These are phyloP conservation scores for Colletotrichum phormii DNA, from an alignment of 2,329 filamentous ascomycete genomes.

Conservation along the genomic window DNA sequence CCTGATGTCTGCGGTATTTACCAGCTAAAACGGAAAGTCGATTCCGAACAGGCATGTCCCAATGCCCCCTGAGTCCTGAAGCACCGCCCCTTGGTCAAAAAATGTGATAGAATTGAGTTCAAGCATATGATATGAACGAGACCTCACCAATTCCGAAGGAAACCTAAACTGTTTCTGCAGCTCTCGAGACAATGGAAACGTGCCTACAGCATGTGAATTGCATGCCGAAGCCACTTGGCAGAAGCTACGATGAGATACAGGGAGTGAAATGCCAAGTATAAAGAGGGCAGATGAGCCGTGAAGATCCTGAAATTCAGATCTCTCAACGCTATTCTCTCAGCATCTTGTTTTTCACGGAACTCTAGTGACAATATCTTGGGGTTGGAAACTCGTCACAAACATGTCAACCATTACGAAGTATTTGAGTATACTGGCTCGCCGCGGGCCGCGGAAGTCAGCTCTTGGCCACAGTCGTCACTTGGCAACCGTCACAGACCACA, in stretches of 20 bases:
- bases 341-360: not conserved
- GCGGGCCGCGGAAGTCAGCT: conserved; percentile 10
- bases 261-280: not conserved
- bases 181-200: not conserved
- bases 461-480: conserved; percentile 11
- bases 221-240: not conserved
- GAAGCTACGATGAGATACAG: not conserved
- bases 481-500: conserved; percentile 31
- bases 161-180: conserved; percentile 7
- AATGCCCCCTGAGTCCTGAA: not conserved
- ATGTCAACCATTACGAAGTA: conserved; percentile 26
- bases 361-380: not conserved
- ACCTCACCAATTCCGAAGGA: conserved; percentile 12
- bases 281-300: not conserved
- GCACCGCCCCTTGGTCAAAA: not conserved
- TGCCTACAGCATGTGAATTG: conserved; percentile 12
- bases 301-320: not conserved
- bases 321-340: not conserved
- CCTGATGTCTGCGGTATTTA: not conserved
- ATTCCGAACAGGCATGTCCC: not conserved
- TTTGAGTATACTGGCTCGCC: conserved; percentile 19
- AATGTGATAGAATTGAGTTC: conserved; percentile 5
- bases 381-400: not conserved
- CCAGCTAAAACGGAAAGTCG: not conserved
- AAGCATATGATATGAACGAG: conserved; percentile 10